Evolutionary conservation across 2,329 filamentous ascomycete genomes (phyloP).

Genomic region (Calonectria pseudoturangicola): DNA sequence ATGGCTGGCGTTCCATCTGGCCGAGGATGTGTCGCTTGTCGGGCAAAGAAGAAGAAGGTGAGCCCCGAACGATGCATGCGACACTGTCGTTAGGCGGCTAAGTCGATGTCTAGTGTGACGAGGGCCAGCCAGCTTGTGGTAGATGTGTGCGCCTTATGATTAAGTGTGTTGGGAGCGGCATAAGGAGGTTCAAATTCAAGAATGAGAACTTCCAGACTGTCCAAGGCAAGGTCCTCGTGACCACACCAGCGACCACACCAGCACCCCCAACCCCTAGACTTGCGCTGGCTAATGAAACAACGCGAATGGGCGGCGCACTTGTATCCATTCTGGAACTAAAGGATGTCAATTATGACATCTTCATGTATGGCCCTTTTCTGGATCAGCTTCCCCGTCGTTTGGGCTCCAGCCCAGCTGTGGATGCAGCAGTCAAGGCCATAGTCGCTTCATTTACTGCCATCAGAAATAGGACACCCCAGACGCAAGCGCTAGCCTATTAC

Average conservation of each 20-base stretch:
- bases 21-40: slow-evolving; percentile 19
- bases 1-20: slow-evolving; percentile 11
- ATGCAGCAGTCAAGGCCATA: slow-evolving; percentile 14
- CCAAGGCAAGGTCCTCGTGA: not conserved
- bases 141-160: slow-evolving; percentile 6
- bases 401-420: slow-evolving; percentile 19
- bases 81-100: not conserved
- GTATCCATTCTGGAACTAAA: slow-evolving; percentile 5
- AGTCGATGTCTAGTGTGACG: slow-evolving; percentile 19
- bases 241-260: not conserved
- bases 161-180: not conserved
- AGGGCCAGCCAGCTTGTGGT: slow-evolving; percentile 17
- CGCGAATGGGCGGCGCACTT: not conserved
- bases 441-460: slow-evolving; percentile 17
- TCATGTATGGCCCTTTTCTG: slow-evolving; percentile 22
- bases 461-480: not conserved
- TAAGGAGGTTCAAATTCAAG: slow-evolving; percentile 21
- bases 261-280: not conserved
- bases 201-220: not conserved
- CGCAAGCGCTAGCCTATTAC: not conserved
- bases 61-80: not conserved
- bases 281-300: not conserved
- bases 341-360: slow-evolving; percentile 22
- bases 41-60: slow-evolving; percentile 24
- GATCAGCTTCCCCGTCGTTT: slow-evolving; percentile 23